phyloP scores from a whole-genome alignment of 306 rosid species.

The Acacia acuminata region DNA sequence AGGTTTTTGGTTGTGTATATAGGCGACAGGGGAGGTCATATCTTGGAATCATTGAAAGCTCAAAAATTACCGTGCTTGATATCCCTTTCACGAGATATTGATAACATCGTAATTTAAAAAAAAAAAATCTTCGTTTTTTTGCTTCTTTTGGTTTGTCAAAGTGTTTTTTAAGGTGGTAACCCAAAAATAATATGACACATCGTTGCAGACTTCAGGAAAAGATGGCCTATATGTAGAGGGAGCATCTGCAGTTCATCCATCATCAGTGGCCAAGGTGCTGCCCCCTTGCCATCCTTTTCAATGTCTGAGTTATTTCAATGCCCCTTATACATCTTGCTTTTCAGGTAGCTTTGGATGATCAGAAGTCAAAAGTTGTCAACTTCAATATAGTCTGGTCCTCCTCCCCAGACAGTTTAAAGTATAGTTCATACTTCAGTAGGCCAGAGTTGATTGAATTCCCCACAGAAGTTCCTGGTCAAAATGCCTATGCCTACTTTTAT shows the following conservation, averaged over 20 bases:
- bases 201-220: conserved; percentile 61
- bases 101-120: conserved; percentile 64
- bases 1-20: conserved; percentile 35
- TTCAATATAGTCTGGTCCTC: conserved; percentile 82
- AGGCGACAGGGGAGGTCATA: conserved; percentile 84
- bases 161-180: conserved; percentile 19
- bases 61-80: conserved; percentile 53
- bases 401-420: conserved; percentile 78
- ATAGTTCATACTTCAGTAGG: conserved; percentile 66
- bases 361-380: conserved; percentile 53
- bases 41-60: conserved; percentile 74
- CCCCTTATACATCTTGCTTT: conserved; percentile 18
- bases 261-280: conserved; percentile 84
- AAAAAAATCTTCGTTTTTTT: conserved; percentile 6
- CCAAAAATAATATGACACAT: conserved; percentile 11
- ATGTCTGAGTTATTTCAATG: conserved; percentile 5
- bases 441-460: conserved; percentile 93
- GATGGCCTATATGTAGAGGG: conserved; percentile 79
- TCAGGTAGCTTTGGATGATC: conserved; percentile 73
- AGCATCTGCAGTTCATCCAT: conserved; percentile 74
- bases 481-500: conserved; percentile 89
- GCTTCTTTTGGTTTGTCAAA: background rate
- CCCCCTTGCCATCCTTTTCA: background rate
- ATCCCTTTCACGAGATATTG: conserved; percentile 86
- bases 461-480: conserved; percentile 88